Evolutionary conservation across 495 filamentous ascomycete genomes (phyloP), one percentile per base, ranked within the genome.

Genomic region (Aspergillus funiculosus): DNA sequence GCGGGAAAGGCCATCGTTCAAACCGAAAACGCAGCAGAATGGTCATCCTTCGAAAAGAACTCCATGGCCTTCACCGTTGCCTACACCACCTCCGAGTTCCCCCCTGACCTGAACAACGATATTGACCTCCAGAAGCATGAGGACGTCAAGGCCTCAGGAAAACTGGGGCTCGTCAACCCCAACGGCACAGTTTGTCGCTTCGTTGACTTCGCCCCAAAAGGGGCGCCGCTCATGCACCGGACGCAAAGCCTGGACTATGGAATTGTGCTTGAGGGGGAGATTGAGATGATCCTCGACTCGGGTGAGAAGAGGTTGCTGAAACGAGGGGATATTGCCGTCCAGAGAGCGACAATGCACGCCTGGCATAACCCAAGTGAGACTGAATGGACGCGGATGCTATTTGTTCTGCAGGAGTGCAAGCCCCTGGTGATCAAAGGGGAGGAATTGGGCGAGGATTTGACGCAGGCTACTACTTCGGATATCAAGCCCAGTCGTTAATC

Each of bases 261-360:
- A 1, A 73, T 89, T 44, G 76, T 90, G 14, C 48, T 92, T 5
- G 85, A 89, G 51, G 87, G 87, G 0, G 60, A 76, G 54, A 34
- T 91, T 45, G 86, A 91, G 59, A 85, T 89, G 64, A 79, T 84
- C 71, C 77, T 69, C 24, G 83, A 87, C 59, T 75, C 79, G 0
- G 73, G 69, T 6, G 66, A 73, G 5, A 77, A 77, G 47, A 78
- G 80, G 32, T 54, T 82, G 52, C 41, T 87, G 67, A 76, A 83
- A 51, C 82, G 83, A 24, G 78, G 81, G 19, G 84, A 89, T 60
- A 76, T 84, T 7, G 82, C 85, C 40, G 62, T 86, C 48, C 75
- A 87, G 31, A 74, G 83, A 39, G 75, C 76, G 37, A 70, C 68
- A 17, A 67, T 61, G 54, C 68, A 72, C 54, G 65, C 58, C 2